Base-by-base conservation (phyloP, 2,329 filamentous ascomycete species). In the Pseudogymnoascus sp. region DNA sequence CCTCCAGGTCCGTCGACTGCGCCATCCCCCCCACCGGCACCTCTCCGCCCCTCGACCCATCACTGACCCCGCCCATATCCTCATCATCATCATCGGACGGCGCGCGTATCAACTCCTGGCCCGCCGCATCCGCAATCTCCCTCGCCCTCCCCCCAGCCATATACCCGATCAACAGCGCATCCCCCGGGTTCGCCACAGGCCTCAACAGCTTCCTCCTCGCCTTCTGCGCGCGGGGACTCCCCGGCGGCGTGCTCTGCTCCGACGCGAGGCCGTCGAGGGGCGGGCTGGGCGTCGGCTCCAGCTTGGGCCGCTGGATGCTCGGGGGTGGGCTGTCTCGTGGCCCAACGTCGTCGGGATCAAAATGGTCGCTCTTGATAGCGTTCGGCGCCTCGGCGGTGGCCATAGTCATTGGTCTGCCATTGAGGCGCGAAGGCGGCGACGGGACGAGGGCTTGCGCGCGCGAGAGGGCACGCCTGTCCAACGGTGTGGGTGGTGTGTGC, bases 151-250 rank as follows among this genome's bases (percentile, higher is more conserved):
- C 84, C 71, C 79, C 83, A 69, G 78, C 83, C 78, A 93, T 81
- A 73, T 81, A 79, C 64, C 78, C 76, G 67, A 93, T 81, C 74
- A 93, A 80, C 67, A 90, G 85, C 69, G 80, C 83, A 81, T 89
- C 86, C 69, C 83, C 84, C 72, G 83, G 83, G 69, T 78, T 84
- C 44, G 82, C 78, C 68, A 75, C 78, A 66, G 80, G 76, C 82
- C 84, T 85, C 70, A 73, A 78, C 67, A 68, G 69, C 42, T 78
- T 76, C 78, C 81, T 81, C 79, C 78, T 76, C 71, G 78, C 80
- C 72, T 78, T 79, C 74, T 75, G 73, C 69, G 73, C 74, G 9
- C 26, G 26, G 28, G 17, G 60, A 65, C 70, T 70, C 67, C 70
- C 75, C 69, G 70, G 72, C 74, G 72, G 71, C 66, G 69, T 72